These are phyloP conservation scores for Sclerotinia sclerotiorum DNA, from an alignment of 2,329 filamentous ascomycete genomes.

Conservation along the genomic window DNA sequence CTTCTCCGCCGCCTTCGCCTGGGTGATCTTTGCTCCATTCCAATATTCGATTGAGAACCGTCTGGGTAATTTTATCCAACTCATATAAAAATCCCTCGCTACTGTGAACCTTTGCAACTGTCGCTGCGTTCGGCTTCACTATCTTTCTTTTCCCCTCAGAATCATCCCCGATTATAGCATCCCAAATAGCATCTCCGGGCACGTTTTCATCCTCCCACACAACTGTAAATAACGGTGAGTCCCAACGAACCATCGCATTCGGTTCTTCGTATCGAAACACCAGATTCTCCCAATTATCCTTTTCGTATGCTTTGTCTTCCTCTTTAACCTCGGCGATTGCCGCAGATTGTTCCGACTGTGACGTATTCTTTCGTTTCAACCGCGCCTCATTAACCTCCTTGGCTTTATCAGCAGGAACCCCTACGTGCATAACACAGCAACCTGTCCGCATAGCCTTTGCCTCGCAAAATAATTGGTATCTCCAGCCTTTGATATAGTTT, in stretches of 20 bases:
- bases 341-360: neutral
- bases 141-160: slow-evolving; percentile 62
- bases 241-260: slow-evolving; percentile 82
- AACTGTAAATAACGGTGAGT: slow-evolving; percentile 77
- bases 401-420: slow-evolving; percentile 54
- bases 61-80: slow-evolving; percentile 75
- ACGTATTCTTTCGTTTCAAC: slow-evolving; percentile 43
- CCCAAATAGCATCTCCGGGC: slow-evolving; percentile 73
- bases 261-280: slow-evolving; percentile 80
- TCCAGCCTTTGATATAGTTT: slow-evolving; percentile 89
- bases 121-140: slow-evolving; percentile 73
- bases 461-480: slow-evolving; percentile 84
- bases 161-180: slow-evolving; percentile 59
- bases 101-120: slow-evolving; percentile 63
- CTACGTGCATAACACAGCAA: slow-evolving; percentile 70
- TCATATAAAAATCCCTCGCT: slow-evolving; percentile 75
- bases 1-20: slow-evolving; percentile 59
- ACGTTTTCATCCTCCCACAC: slow-evolving; percentile 71
- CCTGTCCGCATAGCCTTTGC: slow-evolving; percentile 76
- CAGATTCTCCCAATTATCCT: slow-evolving; percentile 40
- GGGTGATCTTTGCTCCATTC: slow-evolving; percentile 65
- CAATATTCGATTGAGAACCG: slow-evolving; percentile 68
- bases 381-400: slow-evolving; percentile 60
- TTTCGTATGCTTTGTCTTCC: slow-evolving; percentile 39
- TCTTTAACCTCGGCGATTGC: slow-evolving; percentile 35